Evolutionary conservation across 2,329 filamentous ascomycete genomes (phyloP).

Genomic region (Pyrenophora graminea): DNA sequence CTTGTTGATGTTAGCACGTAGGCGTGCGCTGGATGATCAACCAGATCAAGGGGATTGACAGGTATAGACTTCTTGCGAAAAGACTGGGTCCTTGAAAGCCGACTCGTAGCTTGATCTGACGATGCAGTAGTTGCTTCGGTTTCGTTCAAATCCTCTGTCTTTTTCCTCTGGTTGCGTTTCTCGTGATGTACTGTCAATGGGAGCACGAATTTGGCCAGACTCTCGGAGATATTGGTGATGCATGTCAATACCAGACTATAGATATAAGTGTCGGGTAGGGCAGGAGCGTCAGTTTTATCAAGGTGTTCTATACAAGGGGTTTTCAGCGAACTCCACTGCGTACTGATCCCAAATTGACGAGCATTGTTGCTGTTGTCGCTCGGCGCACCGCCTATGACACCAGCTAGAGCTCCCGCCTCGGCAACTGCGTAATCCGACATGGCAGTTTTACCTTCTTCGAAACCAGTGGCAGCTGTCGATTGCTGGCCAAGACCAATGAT

Average conservation of each 20-base stretch:
- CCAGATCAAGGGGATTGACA: conserved; percentile 78
- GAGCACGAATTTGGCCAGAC: conserved; percentile 88
- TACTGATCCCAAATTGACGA: conserved; percentile 76
- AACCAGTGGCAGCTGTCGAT: conserved; percentile 76
- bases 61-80: conserved; percentile 78
- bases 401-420: conserved; percentile 84
- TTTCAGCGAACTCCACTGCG: conserved; percentile 85
- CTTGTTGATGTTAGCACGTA: conserved; percentile 78
- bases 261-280: conserved; percentile 87
- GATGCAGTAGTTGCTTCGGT: conserved; percentile 33
- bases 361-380: conserved; percentile 64
- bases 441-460: conserved; percentile 59
- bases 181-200: conserved; percentile 86
- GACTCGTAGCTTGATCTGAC: conserved; percentile 18
- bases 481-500: conserved; percentile 88
- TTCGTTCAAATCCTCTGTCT: conserved; percentile 37
- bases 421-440: conserved; percentile 83
- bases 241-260: conserved; percentile 89
- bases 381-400: conserved; percentile 76
- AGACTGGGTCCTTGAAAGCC: conserved; percentile 66
- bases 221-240: conserved; percentile 87
- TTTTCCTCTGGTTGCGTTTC: conserved; percentile 50
- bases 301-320: conserved; percentile 91
- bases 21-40: conserved; percentile 70
- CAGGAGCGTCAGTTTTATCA: conserved; percentile 84